Conservation (phyloP, 1,284 basidiomycete species). For the Inonotus obliquus region DNA sequence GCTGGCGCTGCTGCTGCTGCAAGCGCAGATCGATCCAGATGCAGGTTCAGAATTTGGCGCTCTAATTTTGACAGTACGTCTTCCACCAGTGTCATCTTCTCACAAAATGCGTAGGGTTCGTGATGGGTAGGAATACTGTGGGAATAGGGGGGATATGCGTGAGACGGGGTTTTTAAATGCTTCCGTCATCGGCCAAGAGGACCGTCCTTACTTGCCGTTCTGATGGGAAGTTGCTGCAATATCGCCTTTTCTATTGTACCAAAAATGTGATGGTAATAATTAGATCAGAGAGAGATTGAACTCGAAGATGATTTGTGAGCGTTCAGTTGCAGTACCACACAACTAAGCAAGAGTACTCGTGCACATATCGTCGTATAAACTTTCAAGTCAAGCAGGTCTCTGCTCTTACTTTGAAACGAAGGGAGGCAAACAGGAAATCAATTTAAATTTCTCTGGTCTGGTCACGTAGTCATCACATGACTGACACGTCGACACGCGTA, state of each 20-base stretch:
- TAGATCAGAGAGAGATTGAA: too few species aligned
- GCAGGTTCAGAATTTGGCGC: not conserved
- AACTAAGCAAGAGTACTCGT: not conserved
- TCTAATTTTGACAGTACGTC: not conserved
- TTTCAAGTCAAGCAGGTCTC: too few species aligned
- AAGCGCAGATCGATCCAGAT: not conserved
- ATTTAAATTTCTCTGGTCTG: not conserved
- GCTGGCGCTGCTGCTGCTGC: not conserved
- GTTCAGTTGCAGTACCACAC: too few species aligned
- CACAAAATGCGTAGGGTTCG: not conserved
- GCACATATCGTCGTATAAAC: too few species aligned
- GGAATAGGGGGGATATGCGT: not conserved
- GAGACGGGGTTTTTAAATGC: not conserved
- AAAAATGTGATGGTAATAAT: too few species aligned
- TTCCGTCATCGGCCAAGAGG: not conserved
- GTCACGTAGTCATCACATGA: conserved; percentile 2
- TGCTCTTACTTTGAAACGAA: not conserved
- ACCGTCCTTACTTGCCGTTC: not conserved
- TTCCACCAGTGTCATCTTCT: not conserved
- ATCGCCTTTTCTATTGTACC: not conserved
- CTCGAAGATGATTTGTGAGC: too few species aligned
- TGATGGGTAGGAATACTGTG: not conserved
- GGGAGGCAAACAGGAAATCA: not conserved
- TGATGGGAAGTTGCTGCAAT: not conserved
- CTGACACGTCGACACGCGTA: conserved; percentile 3